Evolutionary conservation across 2,329 filamentous ascomycete species (phyloP).

Genomic region (Graphilbum fragrans): DNA sequence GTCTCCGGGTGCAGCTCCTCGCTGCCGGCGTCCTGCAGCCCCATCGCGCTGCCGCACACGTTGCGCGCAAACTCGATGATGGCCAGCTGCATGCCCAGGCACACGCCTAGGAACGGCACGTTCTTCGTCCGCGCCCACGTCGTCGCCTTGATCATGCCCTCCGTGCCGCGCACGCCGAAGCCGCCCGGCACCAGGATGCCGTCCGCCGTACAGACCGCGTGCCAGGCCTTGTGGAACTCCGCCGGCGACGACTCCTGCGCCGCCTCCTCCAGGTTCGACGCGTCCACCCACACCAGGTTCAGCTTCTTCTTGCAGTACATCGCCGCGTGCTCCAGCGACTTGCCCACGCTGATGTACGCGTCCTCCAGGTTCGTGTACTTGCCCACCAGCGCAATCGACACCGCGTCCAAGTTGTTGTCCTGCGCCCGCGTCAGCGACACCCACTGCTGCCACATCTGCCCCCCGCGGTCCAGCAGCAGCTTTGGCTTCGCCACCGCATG

Average conservation of each 20-base stretch:
- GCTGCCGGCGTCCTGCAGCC: conserved; percentile 39
- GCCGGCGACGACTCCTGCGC: conserved; percentile 50
- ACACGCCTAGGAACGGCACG: conserved; percentile 78
- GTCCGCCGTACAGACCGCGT: conserved; percentile 57
- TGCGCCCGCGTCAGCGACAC: conserved; percentile 47
- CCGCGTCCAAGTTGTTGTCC: conserved; percentile 44
- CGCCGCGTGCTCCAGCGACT: conserved; percentile 80
- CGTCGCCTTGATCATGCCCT: conserved; percentile 84
- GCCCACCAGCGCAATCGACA: conserved; percentile 79
- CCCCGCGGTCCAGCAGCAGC: conserved; percentile 47
- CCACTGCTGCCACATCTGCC: conserved; percentile 62
- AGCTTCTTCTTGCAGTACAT: conserved; percentile 78
- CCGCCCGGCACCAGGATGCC: conserved; percentile 62
- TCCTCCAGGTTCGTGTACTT: conserved; percentile 84
- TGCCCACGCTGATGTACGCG: conserved; percentile 65
- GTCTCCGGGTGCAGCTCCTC: conserved; percentile 44
- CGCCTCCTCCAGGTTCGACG: conserved; percentile 65
- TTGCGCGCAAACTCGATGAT: conserved; percentile 81
- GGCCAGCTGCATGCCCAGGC: conserved; percentile 84
- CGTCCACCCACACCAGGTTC: conserved; percentile 73
- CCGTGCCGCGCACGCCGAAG: conserved; percentile 70
- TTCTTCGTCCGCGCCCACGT: conserved; percentile 76
- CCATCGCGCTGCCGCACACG: conserved; percentile 37
- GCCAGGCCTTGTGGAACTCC: conserved; percentile 78
- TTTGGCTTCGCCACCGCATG: conserved; percentile 41